Evolutionary conservation across 495 filamentous ascomycete species (phyloP).

Genomic region (Letharia columbiana): DNA sequence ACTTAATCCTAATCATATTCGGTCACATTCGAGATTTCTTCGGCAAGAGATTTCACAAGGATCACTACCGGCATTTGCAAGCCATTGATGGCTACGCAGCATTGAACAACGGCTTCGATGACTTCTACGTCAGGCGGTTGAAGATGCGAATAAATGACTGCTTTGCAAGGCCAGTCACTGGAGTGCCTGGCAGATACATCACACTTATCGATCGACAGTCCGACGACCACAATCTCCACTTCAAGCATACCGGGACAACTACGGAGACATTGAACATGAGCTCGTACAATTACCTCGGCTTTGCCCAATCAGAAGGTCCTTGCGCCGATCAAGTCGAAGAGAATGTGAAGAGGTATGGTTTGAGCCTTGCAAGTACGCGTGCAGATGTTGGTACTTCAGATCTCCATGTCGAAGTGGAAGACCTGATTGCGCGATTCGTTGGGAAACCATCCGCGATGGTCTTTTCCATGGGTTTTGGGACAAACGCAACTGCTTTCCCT

Average conservation of each 20-base stretch:
- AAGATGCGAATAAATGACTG: conserved; percentile 95
- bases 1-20: conserved; percentile 89
- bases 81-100: conserved; percentile 83
- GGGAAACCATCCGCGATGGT: conserved; percentile 92
- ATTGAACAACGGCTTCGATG: conserved; percentile 98
- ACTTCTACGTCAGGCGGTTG: conserved; percentile 87
- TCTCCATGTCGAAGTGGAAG: conserved; percentile 79
- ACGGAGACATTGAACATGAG: conserved; percentile 98
- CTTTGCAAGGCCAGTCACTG: conserved; percentile 83
- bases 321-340: conserved; percentile 93
- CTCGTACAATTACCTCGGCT: conserved; percentile 98
- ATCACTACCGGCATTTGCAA: conserved; percentile 75
- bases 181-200: conserved; percentile 89
- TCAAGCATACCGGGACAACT: conserved; percentile 75
- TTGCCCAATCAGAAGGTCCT: conserved; percentile 94
- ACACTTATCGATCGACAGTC: conserved; percentile 83
- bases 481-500: conserved; percentile 85
- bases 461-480: conserved; percentile 97
- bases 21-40: conserved; percentile 97
- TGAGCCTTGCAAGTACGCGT: conserved; percentile 70
- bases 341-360: conserved; percentile 70
- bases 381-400: conserved; percentile 82
- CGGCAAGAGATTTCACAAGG: conserved; percentile 83
- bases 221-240: conserved; percentile 79
- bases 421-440: conserved; percentile 79